These are phyloP conservation scores for Mollisia scopiformis DNA, from an alignment of 2,329 filamentous ascomycete species.

Conservation along the genomic window DNA sequence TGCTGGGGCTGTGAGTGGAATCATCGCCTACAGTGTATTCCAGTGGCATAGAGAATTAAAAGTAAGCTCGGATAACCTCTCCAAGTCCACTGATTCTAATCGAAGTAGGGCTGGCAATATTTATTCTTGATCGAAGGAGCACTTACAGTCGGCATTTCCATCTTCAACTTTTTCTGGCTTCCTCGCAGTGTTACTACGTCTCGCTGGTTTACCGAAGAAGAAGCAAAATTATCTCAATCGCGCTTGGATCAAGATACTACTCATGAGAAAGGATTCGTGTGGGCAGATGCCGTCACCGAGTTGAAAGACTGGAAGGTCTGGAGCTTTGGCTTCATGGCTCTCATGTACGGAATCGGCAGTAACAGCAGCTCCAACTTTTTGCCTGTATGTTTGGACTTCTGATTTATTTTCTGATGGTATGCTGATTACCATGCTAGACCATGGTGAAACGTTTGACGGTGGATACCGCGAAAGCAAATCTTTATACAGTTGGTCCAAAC, in stretches of 20 bases:
- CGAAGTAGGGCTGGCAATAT: background rate
- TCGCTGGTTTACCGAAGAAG: background rate
- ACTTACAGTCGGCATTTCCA: background rate
- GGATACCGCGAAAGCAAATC: background rate
- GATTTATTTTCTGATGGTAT: background rate
- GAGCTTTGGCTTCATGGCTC: background rate
- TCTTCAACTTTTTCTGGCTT: background rate
- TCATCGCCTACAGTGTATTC: background rate
- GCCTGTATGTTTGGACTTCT: background rate
- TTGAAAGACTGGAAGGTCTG: background rate
- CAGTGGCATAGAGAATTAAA: background rate
- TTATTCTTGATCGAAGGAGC: background rate
- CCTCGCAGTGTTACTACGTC: background rate
- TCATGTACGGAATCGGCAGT: background rate
- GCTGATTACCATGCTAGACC: background rate
- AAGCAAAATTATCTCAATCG: background rate
- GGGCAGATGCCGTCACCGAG: background rate
- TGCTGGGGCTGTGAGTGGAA: background rate
- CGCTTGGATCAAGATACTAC: background rate
- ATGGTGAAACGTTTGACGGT: background rate
- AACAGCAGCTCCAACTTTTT: background rate
- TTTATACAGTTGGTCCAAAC: background rate
- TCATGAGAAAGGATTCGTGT: background rate
- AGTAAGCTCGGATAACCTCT: background rate
- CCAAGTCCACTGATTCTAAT: background rate